Conservation (phyloP, 106 monocot species). For the Chionographis japonica region DNA sequence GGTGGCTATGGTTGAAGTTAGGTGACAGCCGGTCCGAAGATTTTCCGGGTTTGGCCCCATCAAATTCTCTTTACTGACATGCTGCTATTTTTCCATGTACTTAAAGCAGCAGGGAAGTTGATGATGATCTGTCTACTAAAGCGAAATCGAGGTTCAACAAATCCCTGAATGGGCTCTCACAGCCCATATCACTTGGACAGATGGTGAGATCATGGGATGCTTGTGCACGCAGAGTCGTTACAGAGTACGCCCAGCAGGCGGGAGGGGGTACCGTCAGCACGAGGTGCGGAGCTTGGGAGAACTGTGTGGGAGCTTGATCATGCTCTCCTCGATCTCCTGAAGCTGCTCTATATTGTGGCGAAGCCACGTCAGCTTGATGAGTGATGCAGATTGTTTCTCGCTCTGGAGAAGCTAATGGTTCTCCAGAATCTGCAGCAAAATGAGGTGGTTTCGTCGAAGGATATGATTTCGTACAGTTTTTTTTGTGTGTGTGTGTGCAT, state of each 20-base stretch:
- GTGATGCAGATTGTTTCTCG: no score
- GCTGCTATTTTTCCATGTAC: background rate
- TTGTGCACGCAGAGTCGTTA: conserved; percentile 49
- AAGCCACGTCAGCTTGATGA: no score
- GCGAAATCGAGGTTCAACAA: conserved; percentile 51
- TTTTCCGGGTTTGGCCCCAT: no score
- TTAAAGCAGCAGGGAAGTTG: conserved; percentile 49
- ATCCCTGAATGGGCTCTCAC: conserved; percentile 40
- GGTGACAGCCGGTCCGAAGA: no score
- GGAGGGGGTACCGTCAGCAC: conserved; percentile 81
- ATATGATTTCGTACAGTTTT: no score
- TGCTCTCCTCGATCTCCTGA: background rate
- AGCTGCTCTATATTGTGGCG: no score
- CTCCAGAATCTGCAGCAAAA: no score
- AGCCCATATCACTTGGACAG: conserved; percentile 60
- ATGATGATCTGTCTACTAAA: conserved; percentile 56
- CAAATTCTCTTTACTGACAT: no score
- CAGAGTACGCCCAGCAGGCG: conserved; percentile 53
- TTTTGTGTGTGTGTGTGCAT: no score
- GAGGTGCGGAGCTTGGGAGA: conserved; percentile 53
- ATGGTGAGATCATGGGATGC: conserved; percentile 67
- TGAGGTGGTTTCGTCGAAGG: no score
- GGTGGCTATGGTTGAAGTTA: no score
- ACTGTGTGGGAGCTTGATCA: conserved; percentile 34
- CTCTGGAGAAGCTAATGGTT: no score